Evolutionary conservation across 192 early-diverging fungal genomes (phyloP).

Genomic region (Backusella sp.): DNA sequence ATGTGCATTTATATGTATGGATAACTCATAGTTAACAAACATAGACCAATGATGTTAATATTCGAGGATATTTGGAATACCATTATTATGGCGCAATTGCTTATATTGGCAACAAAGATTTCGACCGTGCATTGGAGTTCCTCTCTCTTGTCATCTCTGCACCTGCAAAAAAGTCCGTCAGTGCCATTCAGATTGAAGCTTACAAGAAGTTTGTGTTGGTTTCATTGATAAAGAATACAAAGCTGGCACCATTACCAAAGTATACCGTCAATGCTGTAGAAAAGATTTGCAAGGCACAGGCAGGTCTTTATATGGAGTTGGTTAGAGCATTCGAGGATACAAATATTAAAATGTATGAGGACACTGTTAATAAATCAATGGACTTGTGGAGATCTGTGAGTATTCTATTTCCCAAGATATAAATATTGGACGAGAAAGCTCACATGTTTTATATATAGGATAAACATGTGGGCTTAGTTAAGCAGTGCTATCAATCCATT

Average conservation of each 20-base stretch:
- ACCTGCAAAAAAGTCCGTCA: slow-evolving; percentile 55
- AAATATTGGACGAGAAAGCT: background rate
- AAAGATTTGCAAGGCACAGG: slow-evolving; percentile 40
- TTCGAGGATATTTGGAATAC: slow-evolving; percentile 67
- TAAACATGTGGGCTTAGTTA: slow-evolving; percentile 63
- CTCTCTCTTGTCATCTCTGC: slow-evolving; percentile 63
- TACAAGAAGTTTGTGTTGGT: slow-evolving; percentile 69
- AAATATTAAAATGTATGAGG: slow-evolving; percentile 39
- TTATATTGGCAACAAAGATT: slow-evolving; percentile 65
- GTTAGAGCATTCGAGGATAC: slow-evolving; percentile 56
- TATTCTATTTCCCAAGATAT: background rate
- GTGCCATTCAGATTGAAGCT: slow-evolving; percentile 75
- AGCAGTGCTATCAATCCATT: slow-evolving; percentile 47
- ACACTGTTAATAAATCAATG: slow-evolving; percentile 41
- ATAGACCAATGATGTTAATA: slow-evolving; percentile 24
- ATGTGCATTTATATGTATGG: background rate
- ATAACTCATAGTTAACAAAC: background rate
- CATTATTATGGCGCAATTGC: slow-evolving; percentile 79
- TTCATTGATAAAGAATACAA: slow-evolving; percentile 59
- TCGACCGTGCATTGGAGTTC: slow-evolving; percentile 59
- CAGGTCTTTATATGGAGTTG: slow-evolving; percentile 56
- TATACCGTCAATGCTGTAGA: slow-evolving; percentile 48
- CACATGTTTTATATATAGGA: slow-evolving; percentile 41
- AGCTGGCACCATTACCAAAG: slow-evolving; percentile 47
- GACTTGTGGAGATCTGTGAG: slow-evolving; percentile 37